Percentiles rank a stretch among this genome's conserved stretches.
Conservation (phyloP, 257 asterid species). For the Catharanthus roseus region DNA sequence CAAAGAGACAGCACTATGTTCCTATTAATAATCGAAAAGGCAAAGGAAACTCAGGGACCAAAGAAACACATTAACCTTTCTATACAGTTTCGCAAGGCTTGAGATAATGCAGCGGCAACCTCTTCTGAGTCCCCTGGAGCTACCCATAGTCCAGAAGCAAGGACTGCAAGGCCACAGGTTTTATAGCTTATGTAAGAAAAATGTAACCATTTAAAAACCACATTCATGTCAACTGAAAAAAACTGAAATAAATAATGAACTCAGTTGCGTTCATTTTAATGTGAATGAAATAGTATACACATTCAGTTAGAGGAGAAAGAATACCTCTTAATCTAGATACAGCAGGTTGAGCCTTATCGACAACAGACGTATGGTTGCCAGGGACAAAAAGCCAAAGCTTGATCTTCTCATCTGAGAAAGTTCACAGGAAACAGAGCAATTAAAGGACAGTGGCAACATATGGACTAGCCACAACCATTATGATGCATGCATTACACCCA, state of each 20-base stretch:
- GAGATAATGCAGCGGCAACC: conserved; percentile 92
- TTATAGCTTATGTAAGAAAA: conserved; percentile 9
- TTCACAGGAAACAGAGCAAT: conserved; percentile 26
- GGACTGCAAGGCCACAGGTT: conserved; percentile 38
- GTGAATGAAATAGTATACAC: too few species aligned
- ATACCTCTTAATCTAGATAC: conserved; percentile 85
- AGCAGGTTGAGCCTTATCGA: conserved; percentile 76
- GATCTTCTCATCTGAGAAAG: conserved; percentile 81
- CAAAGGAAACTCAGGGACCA: conserved; percentile 18
- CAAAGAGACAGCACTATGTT: neutral
- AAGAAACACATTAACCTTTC: conserved; percentile 52
- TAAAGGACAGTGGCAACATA: conserved; percentile 18
- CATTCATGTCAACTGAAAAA: neutral
- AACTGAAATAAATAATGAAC: neutral
- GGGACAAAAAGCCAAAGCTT: conserved; percentile 98
- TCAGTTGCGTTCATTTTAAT: neutral
- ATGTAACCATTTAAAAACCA: conserved; percentile 5
- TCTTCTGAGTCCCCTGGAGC: conserved; percentile 99
- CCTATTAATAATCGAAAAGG: conserved; percentile 11
- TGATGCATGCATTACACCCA: conserved; percentile 3
- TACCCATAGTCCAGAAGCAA: conserved; percentile 97
- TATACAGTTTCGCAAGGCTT: conserved; percentile 81
- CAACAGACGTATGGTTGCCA: conserved; percentile 71
- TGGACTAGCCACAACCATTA: conserved; percentile 18
- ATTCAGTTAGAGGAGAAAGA: conserved; percentile 3